Evolutionary conservation across 768 basidiomycete species (phyloP), one percentile per base, ranked within the genome.

Genomic region (Pilatotrama ljubarskyi): DNA sequence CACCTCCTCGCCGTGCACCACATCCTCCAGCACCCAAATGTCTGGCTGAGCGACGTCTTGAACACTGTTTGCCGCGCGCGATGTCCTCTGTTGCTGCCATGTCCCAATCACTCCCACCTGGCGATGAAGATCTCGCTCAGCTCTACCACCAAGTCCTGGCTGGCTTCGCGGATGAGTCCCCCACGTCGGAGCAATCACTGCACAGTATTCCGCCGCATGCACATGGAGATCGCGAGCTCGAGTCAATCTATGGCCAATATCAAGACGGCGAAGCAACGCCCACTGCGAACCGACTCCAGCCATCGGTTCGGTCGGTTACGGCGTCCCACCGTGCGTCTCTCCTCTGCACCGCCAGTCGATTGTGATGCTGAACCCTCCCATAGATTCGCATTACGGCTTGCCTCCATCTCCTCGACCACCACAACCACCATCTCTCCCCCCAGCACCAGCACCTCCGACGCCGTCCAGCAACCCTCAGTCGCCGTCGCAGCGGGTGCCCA

Each of bases 61-160:
- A 11, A 8, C n/a, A 11, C 35, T 18, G 15, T 20, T 5, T 18
- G n/a, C 15, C 17, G 17, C 18, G 15, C 15, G 38, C 24, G 13
- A 78, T 80, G 78, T 74, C 78, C 25, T 59, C 74, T 22, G 68
- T 72, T 51, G 73, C 75, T 20, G 59, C 74, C 41, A 70, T 73
- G 62, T 59, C 67, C 61, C 77, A 67, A 62, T 69, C 72, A 26
- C 72, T 73, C 35, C 76, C 76, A 7, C 83, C 86, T 3, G 82
- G 82, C 38, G 89, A 90, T 62, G 84, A 85, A 66, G 88, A 90
- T 68, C 79, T 91, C 5, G 86, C 89, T 65, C 79, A 81, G 57
- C 80, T 91, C 43, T 91, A 90, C 72, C 82, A 90, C 63, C 86
- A 89, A 70, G 88, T 91, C 20, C 86, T 86, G 77, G 83, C 82